Percentiles rank a stretch among this genome's conserved stretches.
These are phyloP conservation scores for Chenopodium suecicum DNA, from an alignment of 148 eudicot genomes.

Conservation along the genomic window DNA sequence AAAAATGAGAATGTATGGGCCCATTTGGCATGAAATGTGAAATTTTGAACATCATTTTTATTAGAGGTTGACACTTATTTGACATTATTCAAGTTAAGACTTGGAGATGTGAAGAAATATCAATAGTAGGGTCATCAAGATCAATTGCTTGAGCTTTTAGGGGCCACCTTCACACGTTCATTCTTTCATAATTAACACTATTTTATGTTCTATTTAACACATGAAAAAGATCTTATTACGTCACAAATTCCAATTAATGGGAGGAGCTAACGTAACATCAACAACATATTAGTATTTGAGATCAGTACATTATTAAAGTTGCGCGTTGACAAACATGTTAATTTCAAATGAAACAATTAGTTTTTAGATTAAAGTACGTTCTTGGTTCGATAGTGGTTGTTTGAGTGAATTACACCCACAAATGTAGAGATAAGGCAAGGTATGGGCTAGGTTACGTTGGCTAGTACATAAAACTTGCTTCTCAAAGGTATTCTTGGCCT, in stretches of 20 bases:
- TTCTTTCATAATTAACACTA: not conserved
- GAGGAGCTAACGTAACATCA: not conserved
- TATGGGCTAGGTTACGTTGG: too few species aligned
- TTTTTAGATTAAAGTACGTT: too few species aligned
- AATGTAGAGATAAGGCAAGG: too few species aligned
- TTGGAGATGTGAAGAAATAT: not conserved
- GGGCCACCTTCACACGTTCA: conserved; percentile 31
- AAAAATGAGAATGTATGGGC: not conserved
- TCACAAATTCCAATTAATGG: conserved; percentile 2
- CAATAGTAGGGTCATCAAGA: conserved; percentile 19
- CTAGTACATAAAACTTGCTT: too few species aligned
- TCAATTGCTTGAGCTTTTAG: conserved; percentile 12
- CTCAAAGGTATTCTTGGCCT: too few species aligned
- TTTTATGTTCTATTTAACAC: not conserved
- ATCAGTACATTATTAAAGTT: too few species aligned
- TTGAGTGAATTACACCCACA: too few species aligned
- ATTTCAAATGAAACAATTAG: too few species aligned
- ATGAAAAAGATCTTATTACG: not conserved
- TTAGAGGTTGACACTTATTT: conserved; percentile 16
- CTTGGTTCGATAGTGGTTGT: too few species aligned
- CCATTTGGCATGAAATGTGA: not conserved
- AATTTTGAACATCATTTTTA: not conserved
- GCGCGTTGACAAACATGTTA: too few species aligned
- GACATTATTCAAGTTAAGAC: conserved; percentile 18
- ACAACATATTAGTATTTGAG: not conserved